Conservation (phyloP, 495 filamentous ascomycete genomes). For the Neurospora sp. region DNA sequence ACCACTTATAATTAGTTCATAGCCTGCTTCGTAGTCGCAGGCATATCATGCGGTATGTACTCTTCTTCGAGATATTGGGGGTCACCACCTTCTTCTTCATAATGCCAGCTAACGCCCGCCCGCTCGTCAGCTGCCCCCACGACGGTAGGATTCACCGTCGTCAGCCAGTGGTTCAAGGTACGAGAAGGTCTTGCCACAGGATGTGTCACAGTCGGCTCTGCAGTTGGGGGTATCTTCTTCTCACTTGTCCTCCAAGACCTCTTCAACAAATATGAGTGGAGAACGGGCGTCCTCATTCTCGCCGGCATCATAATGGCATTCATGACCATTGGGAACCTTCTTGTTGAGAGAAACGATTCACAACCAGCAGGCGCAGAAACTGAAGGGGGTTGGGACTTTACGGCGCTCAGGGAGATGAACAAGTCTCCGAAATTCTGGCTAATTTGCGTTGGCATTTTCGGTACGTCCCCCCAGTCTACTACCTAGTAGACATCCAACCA, state of each 20-base stretch:
- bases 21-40: constrained; percentile 17
- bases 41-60: constrained; percentile 12
- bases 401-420: constrained; percentile 1
- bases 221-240: constrained; percentile 23
- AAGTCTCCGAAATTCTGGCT: constrained; percentile 17
- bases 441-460: constrained; percentile 14
- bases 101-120: background rate
- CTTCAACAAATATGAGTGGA: constrained; percentile 15
- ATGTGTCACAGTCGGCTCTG: constrained; percentile 17
- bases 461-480: constrained; percentile 6
- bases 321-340: constrained; percentile 6
- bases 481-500: background rate
- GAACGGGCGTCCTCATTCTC: constrained; percentile 7
- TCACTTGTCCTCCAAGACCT: constrained; percentile 17
- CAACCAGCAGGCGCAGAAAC: background rate
- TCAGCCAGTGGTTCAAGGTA: constrained; percentile 20
- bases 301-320: constrained; percentile 8
- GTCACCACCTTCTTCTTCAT: background rate
- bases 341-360: constrained; percentile 15
- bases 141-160: constrained; percentile 16
- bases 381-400: background rate
- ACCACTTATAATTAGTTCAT: constrained; percentile 17
- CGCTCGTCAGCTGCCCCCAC: constrained; percentile 11
- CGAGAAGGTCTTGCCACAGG: constrained; percentile 14
- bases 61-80: background rate